These are phyloP conservation scores for Podaxis sp. DNA, from an alignment of 768 basidiomycete genomes.

Conservation along the genomic window DNA sequence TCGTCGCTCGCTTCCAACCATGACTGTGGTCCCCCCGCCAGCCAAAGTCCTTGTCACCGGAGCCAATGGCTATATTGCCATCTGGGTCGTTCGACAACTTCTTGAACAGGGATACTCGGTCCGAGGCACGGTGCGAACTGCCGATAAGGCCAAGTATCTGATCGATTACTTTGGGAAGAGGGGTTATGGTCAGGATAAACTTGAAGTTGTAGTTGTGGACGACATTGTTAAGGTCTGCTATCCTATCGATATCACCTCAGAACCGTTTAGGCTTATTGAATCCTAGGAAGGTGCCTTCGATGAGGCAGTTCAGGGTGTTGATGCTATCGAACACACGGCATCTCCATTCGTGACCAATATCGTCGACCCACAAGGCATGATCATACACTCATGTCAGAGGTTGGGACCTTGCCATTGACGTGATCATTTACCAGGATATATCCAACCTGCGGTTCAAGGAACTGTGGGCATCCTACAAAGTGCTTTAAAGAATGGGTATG, in stretches of 20 bases:
- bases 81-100: conserved; percentile 51
- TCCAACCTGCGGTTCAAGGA: conserved; percentile 68
- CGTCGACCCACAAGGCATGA: conserved; percentile 35
- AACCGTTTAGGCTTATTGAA: neutral
- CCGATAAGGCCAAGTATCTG: conserved; percentile 56
- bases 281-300: conserved; percentile 71
- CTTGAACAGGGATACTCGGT: conserved; percentile 61
- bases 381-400: neutral
- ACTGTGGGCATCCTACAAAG: conserved; percentile 61
- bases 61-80: conserved; percentile 56
- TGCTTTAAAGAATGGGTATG: conserved; percentile 49
- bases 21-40: conserved; percentile 27
- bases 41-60: conserved; percentile 48
- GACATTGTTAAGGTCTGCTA: conserved; percentile 48
- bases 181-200: conserved; percentile 48
- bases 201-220: conserved; percentile 63
- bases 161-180: conserved; percentile 46
- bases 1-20: neutral
- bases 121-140: conserved; percentile 62
- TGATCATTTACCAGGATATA: conserved; percentile 40
- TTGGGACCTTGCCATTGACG: neutral
- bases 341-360: conserved; percentile 52
- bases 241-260: neutral
- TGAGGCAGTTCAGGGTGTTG: conserved; percentile 71
- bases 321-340: conserved; percentile 66